Evolutionary conservation across 2,329 filamentous ascomycete genomes (phyloP).

Genomic region (Fulvia fulva): DNA sequence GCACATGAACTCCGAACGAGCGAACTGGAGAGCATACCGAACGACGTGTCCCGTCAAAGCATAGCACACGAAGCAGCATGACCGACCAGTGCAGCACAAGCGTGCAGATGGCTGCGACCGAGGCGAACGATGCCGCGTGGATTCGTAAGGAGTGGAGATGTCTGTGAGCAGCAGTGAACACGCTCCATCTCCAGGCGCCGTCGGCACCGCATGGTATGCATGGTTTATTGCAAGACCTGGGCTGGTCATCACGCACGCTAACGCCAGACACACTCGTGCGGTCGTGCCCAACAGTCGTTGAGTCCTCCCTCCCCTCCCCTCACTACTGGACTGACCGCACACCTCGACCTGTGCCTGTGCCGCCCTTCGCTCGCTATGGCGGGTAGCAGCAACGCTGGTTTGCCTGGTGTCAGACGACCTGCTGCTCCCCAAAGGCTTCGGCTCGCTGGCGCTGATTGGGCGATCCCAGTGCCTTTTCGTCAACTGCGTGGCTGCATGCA

Average conservation of each 20-base stretch:
- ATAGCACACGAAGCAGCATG: neutral
- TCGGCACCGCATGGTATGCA: neutral
- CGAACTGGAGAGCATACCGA: neutral
- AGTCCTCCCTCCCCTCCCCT: neutral
- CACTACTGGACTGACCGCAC: neutral
- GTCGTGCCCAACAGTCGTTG: neutral
- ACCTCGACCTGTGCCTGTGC: too few species aligned
- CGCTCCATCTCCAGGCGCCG: neutral
- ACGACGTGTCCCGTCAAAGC: neutral
- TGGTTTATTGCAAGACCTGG: neutral
- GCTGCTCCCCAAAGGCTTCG: neutral
- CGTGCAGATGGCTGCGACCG: neutral
- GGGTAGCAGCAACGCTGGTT: constrained; percentile 4
- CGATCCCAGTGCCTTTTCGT: neutral
- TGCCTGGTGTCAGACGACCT: constrained; percentile 6
- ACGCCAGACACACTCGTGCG: neutral
- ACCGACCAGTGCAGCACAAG: neutral
- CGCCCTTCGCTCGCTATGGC: neutral
- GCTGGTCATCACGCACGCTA: neutral
- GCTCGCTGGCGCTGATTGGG: constrained; percentile 5
- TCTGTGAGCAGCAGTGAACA: neutral
- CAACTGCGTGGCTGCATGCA: constrained; percentile 11
- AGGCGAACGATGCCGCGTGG: constrained; percentile 6
- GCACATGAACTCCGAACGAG: neutral
- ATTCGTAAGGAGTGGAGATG: neutral